These are phyloP conservation scores for Fusarium illudens DNA, from an alignment of 2,329 filamentous ascomycete genomes.

Conservation along the genomic window DNA sequence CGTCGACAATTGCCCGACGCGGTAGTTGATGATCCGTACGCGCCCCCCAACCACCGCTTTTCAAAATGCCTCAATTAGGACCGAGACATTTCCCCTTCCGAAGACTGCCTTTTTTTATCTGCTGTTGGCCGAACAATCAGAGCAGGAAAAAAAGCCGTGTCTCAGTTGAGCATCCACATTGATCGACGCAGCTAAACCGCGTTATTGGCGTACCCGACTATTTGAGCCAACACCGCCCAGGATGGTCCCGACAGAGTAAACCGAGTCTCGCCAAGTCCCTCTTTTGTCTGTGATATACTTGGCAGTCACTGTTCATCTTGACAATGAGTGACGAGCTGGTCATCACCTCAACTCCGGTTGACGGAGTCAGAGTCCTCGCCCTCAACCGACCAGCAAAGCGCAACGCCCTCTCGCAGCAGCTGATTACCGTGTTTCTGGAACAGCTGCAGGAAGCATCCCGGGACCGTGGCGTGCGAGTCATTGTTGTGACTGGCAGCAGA, in stretches of 20 bases:
- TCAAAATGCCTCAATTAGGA: slow-evolving; percentile 28
- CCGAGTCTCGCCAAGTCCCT: slow-evolving; percentile 2
- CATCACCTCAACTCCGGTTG: slow-evolving; percentile 40
- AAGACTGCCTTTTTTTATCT: not conserved
- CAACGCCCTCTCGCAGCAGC: slow-evolving; percentile 63
- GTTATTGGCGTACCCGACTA: slow-evolving; percentile 29
- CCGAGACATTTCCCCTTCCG: not conserved
- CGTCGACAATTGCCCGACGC: slow-evolving; percentile 8
- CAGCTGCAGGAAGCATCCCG: slow-evolving; percentile 37
- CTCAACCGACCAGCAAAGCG: slow-evolving; percentile 64
- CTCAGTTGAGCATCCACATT: slow-evolving; percentile 33
- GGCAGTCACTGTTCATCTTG: too few species aligned
- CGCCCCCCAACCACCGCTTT: slow-evolving; percentile 28
- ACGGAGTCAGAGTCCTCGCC: slow-evolving; percentile 56
- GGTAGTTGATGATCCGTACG: slow-evolving; percentile 1
- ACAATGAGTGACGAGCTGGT: slow-evolving; percentile 34
- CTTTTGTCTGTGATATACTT: not conserved
- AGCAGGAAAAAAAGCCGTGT: slow-evolving; percentile 19
- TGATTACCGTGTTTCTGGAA: slow-evolving; percentile 56
- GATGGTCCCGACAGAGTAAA: not conserved
- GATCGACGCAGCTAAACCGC: slow-evolving; percentile 26
- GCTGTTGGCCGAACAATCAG: not conserved
- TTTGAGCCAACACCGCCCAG: slow-evolving; percentile 22
- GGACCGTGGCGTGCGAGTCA: slow-evolving; percentile 45
- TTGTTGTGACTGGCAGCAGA: slow-evolving; percentile 51